phyloP scores from a whole-genome alignment of 169 alveolate genomes.

The Hepatocystis sp. region DNA sequence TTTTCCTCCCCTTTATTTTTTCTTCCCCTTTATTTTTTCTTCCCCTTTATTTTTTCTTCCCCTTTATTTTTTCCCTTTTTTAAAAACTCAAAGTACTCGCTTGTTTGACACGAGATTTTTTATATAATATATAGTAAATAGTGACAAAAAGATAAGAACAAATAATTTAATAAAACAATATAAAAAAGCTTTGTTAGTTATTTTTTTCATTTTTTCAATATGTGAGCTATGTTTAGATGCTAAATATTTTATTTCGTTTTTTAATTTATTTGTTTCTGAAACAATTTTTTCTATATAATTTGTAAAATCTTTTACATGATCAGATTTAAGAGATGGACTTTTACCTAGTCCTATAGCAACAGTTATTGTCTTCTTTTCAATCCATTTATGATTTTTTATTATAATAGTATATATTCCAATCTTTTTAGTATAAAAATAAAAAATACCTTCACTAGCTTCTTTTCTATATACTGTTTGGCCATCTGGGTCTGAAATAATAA shows the following conservation, averaged over 20 bases:
- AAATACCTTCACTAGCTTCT: conserved; percentile 69
- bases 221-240: conserved; percentile 61
- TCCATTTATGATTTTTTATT: conserved; percentile 53
- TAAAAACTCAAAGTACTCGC: conserved; percentile 42
- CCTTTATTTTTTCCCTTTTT: too few relatives aligned
- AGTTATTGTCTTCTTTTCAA: conserved; percentile 41
- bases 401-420: conserved; percentile 49
- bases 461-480: conserved; percentile 28
- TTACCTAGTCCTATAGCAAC: conserved; percentile 74
- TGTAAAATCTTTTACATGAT: conserved; percentile 59
- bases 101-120: conserved; percentile 69
- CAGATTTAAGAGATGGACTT: conserved; percentile 55
- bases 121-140: conserved; percentile 61
- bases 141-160: conserved; percentile 55
- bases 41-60: too few relatives aligned
- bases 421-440: conserved; percentile 59
- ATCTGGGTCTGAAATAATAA: conserved; percentile 62
- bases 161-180: conserved; percentile 67
- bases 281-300: conserved; percentile 48
- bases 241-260: conserved; percentile 69
- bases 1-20: too few relatives aligned
- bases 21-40: too few relatives aligned
- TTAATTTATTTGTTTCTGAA: conserved; percentile 50
- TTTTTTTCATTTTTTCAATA: conserved; percentile 66
- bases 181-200: conserved; percentile 66